Conservation (phyloP, 768 basidiomycete species). For the Suillus lakei region DNA sequence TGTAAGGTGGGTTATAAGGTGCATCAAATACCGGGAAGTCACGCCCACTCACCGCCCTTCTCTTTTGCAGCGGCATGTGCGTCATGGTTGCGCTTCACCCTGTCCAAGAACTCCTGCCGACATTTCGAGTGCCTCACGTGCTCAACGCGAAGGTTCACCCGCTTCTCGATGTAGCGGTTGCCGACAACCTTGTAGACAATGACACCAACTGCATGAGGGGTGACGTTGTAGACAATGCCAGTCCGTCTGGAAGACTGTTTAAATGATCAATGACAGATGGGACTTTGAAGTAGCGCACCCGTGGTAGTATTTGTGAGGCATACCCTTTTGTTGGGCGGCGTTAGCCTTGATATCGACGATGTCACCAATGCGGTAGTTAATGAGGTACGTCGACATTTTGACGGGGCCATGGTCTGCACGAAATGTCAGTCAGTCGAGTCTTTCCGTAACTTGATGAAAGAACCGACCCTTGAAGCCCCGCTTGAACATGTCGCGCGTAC, state of each 20-base stretch:
- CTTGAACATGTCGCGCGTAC: conserved; percentile 99
- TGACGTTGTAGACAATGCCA: conserved; percentile 98
- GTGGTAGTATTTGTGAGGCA: conserved; percentile 99
- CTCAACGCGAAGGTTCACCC: conserved; percentile 97
- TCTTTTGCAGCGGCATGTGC: conserved; percentile 86
- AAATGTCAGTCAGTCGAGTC: conserved; percentile 4
- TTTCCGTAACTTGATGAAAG: conserved; percentile 19
- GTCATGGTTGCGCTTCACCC: conserved; percentile 90
- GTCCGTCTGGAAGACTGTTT: conserved; percentile 71
- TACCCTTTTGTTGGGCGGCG: conserved; percentile 98
- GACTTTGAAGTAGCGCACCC: conserved; percentile 60
- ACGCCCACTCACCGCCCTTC: conserved; percentile 68
- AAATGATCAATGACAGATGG: not conserved
- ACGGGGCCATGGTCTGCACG: conserved; percentile 83
- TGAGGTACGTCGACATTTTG: conserved; percentile 91
- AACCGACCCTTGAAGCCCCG: conserved; percentile 93
- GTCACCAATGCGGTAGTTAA: conserved; percentile 94
- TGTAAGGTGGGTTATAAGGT: conserved; percentile 31
- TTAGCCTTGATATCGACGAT: conserved; percentile 99
- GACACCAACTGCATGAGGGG: conserved; percentile 91
- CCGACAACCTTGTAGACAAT: conserved; percentile 99
- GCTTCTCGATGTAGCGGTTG: conserved; percentile 99
- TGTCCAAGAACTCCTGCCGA: conserved; percentile 95
- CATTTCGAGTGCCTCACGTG: conserved; percentile 97
- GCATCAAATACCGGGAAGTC: not conserved